Base-by-base conservation (phyloP, 768 basidiomycete genomes). In the Tephrocybe rancida region DNA sequence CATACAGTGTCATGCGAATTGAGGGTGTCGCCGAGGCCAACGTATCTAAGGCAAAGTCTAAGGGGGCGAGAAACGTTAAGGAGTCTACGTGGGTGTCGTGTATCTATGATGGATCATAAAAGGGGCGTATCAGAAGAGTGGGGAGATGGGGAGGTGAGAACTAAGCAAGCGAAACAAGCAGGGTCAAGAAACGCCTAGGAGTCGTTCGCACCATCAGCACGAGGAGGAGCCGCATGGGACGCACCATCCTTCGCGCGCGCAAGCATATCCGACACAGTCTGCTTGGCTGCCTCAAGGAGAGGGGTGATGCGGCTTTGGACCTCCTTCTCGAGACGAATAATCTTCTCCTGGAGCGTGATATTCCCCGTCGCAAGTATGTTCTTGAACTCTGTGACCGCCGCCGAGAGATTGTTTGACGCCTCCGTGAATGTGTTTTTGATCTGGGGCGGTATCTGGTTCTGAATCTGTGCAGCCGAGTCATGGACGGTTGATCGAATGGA, bases 281-380 rank as follows among this genome's bases (percentile, higher is more conserved):
- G 76, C 52, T 71, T 70, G 22, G 83, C 61, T 13, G 70, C 71
- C 30, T 86, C 84, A 13, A 90, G 74, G 47, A 88, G 64, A 18
- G 88, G 89, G 24, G 73, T 72, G 21, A 90, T 81, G 29, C 80
- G 80, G 22, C 80, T 78, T 61, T 75, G 80, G 22, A 90, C 85
- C 49, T 87, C 83, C 48, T 75, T 70, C 21, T 75, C 67, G 18
- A 90, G 71, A 52, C 79, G 81, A 43, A 68, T 59, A 16, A 83
- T 78, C 73, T 88, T 90, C 52, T 88, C 88, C 39, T 79, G 76
- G 3, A 88, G 55, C 0, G 87, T 76, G 16, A 85, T 62, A 48
- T 87, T 79, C 51, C 83, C 78, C 30, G 71, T 67, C 16, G 73
- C 75, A 44, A 87, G 61, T 56, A 87, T 85, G 24, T 63, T 55